Evolutionary conservation across 768 basidiomycete genomes (phyloP).

Genomic region (Cytidiella melzeri): DNA sequence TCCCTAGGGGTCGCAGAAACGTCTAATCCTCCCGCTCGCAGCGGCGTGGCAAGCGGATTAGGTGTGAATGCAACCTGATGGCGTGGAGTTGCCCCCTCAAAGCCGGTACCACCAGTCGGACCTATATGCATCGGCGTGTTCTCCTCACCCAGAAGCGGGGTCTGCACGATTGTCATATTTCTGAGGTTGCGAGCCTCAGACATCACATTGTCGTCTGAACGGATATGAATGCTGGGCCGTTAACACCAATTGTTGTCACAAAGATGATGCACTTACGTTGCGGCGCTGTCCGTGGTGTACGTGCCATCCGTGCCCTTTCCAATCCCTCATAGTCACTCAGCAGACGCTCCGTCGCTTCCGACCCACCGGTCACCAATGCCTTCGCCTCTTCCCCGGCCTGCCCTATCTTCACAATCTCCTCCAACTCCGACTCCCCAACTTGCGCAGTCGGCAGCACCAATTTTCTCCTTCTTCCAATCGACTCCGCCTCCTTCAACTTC

Average conservation of each 20-base stretch:
- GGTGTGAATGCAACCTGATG: slow-evolving; percentile 90
- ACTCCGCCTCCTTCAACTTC: slow-evolving; percentile 95
- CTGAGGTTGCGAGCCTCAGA: slow-evolving; percentile 93
- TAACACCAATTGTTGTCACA: not conserved
- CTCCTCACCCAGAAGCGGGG: slow-evolving; percentile 93
- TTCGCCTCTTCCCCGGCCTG: slow-evolving; percentile 87
- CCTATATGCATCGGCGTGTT: slow-evolving; percentile 87
- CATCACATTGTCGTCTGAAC: slow-evolving; percentile 88
- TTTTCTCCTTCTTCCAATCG: slow-evolving; percentile 82
- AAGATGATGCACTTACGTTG: slow-evolving; percentile 57
- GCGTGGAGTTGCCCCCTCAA: slow-evolving; percentile 91
- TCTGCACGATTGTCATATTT: slow-evolving; percentile 89
- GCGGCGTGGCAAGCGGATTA: slow-evolving; percentile 89
- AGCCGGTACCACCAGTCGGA: slow-evolving; percentile 81
- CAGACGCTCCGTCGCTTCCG: slow-evolving; percentile 78
- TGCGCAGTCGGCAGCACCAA: slow-evolving; percentile 83
- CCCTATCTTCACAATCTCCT: slow-evolving; percentile 98
- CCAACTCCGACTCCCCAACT: slow-evolving; percentile 90
- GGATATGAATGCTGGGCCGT: slow-evolving; percentile 6
- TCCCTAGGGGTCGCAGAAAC: slow-evolving; percentile 29
- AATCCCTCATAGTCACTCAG: slow-evolving; percentile 91
- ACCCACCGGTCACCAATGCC: slow-evolving; percentile 74
- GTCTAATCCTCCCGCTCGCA: slow-evolving; percentile 41
- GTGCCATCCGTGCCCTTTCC: slow-evolving; percentile 82
- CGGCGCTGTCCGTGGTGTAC: slow-evolving; percentile 91